phyloP scores from a whole-genome alignment of 805 yeast genomes.

The Barnettozyma sucrosica region DNA sequence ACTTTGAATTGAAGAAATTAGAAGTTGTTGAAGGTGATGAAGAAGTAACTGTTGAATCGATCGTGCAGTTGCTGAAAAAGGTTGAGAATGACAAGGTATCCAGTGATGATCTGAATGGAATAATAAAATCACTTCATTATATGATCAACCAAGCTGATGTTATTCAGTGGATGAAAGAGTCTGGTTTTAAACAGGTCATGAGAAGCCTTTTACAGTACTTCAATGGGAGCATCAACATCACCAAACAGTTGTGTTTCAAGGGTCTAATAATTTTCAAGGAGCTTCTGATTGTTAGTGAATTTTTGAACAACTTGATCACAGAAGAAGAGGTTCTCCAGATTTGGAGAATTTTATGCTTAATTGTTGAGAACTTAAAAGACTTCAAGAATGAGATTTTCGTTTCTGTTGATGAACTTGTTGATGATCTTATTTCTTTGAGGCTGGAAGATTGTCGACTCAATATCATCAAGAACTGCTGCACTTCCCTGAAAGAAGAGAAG shows the following conservation, averaged over 20 bases:
- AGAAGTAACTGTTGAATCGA: conserved; percentile 10
- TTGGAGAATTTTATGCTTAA: conserved; percentile 20
- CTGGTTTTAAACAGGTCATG: conserved; percentile 16
- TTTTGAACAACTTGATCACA: conserved; percentile 8
- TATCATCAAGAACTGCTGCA: conserved; percentile 15
- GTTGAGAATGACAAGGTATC: conserved; percentile 15
- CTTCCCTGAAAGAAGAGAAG: conserved; percentile 6
- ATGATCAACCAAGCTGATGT: conserved; percentile 10
- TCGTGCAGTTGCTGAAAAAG: conserved; percentile 6
- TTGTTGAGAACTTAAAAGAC: conserved; percentile 22
- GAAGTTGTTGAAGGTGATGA: conserved; percentile 3
- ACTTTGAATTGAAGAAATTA: conserved; percentile 15
- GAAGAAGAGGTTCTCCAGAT: conserved; percentile 9
- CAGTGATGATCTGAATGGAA: conserved; percentile 12
- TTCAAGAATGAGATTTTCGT: conserved; percentile 21
- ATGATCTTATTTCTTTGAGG: conserved; percentile 15
- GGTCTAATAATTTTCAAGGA: conserved; percentile 24
- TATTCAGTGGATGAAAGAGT: conserved; percentile 16
- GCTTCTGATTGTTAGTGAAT: conserved; percentile 17
- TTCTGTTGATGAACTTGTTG: conserved; percentile 24
- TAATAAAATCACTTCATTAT: conserved; percentile 18
- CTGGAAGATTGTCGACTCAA: conserved; percentile 4
- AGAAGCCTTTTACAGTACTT: conserved; percentile 17
- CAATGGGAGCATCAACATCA: conserved; percentile 19
- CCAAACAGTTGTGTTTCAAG: conserved; percentile 22